Base-by-base conservation (phyloP, 768 basidiomycete species). In the Mycena chlorophos region DNA sequence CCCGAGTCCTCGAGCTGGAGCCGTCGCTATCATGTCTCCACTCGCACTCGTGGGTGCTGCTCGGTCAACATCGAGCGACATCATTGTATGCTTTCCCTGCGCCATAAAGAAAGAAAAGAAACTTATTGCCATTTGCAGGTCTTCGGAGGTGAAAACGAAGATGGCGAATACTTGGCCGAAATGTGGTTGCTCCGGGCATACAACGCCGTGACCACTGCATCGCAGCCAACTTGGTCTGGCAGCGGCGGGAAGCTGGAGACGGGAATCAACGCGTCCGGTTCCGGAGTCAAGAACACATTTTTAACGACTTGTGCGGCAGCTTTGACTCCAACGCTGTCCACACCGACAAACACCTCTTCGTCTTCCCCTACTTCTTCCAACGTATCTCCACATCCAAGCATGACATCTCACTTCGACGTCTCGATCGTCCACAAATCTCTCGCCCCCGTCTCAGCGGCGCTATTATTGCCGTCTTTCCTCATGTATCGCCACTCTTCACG, bases 171-270 rank as follows among this genome's bases (percentile, higher is more conserved):
- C 65, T 75, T 91, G 3, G 79, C 83, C 37, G 91, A 93, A 53
- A 65, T 93, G 12, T 93, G 91, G 91, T 67, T 93, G 6, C 75
- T 93, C 57, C 76, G 91, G 51, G 81, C 88, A 3, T 92, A 91
- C 68, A 76, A 78, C 57, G 86, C 77, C n/a, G 69, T 77, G 28
- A 65, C 89, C 52, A 79, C 79, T n/a, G 60, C 78, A n/a, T 78
- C 83, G 2, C 75, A 77, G 48, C 69, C 77, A 53, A 71, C 69
- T 5, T 90, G 87, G 88, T 66, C 78, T 28, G 86, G 86, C 14
- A 85, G 87, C 4, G 68, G 80, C 55, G 91, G 90, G 0, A 60
- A 69, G 27, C 77, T 92, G 37, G 74, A 80, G 67, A 78, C 80
- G 1, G 90, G 91, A 25, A 52, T 84, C 45, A 71, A 80, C 60